These are phyloP conservation scores for Aspergillus bertholletiae DNA, from an alignment of 495 filamentous ascomycete species.

Conservation along the genomic window DNA sequence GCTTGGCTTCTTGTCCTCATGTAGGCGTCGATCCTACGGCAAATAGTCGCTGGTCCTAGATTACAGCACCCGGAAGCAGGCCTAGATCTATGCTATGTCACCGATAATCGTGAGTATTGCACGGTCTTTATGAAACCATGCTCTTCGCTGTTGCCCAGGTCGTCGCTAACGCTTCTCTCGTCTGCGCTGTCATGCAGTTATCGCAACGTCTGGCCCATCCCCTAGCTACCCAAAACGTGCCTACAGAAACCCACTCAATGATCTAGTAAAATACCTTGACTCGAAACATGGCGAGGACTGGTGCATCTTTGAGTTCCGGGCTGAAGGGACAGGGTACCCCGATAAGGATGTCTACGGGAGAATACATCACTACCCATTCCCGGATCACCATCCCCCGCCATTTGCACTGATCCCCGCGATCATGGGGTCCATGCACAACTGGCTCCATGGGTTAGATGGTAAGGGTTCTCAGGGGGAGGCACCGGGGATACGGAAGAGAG, in stretches of 20 bases:
- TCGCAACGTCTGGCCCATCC: slow-evolving; percentile 79
- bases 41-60: slow-evolving; percentile 77
- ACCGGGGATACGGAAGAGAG: slow-evolving; percentile 45
- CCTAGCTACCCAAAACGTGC: slow-evolving; percentile 83
- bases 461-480: slow-evolving; percentile 7
- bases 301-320: slow-evolving; percentile 96
- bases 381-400: slow-evolving; percentile 95
- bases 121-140: background rate
- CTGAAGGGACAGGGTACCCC: slow-evolving; percentile 92
- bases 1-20: slow-evolving; percentile 13
- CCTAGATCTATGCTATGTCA: slow-evolving; percentile 94
- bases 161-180: background rate
- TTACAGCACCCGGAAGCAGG: slow-evolving; percentile 78
- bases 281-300: slow-evolving; percentile 75
- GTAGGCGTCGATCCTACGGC: slow-evolving; percentile 64
- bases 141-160: background rate
- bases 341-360: slow-evolving; percentile 81
- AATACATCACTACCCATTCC: slow-evolving; percentile 89
- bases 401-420: slow-evolving; percentile 83
- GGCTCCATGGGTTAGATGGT: slow-evolving; percentile 59
- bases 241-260: slow-evolving; percentile 88
- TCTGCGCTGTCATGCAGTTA: slow-evolving; percentile 38
- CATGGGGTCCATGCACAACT: slow-evolving; percentile 86
- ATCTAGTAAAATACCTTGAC: slow-evolving; percentile 82
- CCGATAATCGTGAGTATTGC: slow-evolving; percentile 57